Evolutionary conservation across 108 stramenopile genomes (phyloP), one percentile per base, ranked within the genome.

Genomic region (Nitzschia sp.): DNA sequence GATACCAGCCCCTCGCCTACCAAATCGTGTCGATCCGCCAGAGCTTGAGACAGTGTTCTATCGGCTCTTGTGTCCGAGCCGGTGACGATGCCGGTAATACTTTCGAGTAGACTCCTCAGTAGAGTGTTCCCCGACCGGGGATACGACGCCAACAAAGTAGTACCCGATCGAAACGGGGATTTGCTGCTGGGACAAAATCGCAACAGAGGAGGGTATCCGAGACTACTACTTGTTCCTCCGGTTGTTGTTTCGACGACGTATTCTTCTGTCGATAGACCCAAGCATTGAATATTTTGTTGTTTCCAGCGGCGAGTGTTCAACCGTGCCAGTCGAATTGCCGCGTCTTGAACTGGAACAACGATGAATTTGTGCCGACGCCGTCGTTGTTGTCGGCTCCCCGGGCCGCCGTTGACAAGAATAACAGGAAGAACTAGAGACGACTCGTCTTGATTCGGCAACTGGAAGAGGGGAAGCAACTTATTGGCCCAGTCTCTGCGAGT

Each of bases 61-160:
- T 89, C 87, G 16, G 89, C 84, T 36, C 94, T 80, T 0, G 94
- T 97, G 79, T 99, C 98, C 8, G 94, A 94, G 28, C 96, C 96
- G 5, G 98, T 99, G 22, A 96, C 82, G 52, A 85, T 66, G 16
- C 86, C 86, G 13, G 93, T 93, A 3, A 66, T 69, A 9, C 76
- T 63, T 80, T 97, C 96, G 48, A 96, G 53, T 46, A 94, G 75
- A 30, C 77, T 83, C 19, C 96, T 79, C 35, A 96, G 61, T 9
- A 94, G 58, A 0, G 96, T 87, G 73, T 97, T 97, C 16, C 96
- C 96, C 23, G 85, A 88, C 31, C 96, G 79, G 23, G 96, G 96
- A 73, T 97, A 97, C 30, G 88, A 90, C 38, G 86, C 86, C 44
- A 97, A 63, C 9, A 90, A 35, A 9, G 81, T 82, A 2, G 75